These are phyloP conservation scores for Pestalotiopsis sp. DNA, from an alignment of 2,329 filamentous ascomycete genomes.

Conservation along the genomic window DNA sequence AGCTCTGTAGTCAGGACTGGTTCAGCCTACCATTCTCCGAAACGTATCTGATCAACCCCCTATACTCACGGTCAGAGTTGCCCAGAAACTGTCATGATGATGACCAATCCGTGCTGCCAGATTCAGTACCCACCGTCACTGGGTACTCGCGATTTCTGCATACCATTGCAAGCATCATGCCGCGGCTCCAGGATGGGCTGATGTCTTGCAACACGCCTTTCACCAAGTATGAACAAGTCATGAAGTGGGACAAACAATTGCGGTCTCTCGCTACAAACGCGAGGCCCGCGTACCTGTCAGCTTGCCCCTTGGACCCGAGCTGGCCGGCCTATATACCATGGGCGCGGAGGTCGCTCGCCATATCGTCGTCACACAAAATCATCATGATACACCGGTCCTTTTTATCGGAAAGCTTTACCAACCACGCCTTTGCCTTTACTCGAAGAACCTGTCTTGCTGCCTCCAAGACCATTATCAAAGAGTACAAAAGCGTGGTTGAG, in stretches of 20 bases:
- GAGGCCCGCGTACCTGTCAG: conserved; percentile 27
- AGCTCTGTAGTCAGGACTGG: conserved; percentile 38
- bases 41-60: conserved; percentile 36
- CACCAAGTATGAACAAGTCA: conserved; percentile 36
- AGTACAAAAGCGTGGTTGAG: conserved; percentile 20
- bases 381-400: conserved; percentile 42
- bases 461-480: conserved; percentile 37
- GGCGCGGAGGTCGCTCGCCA: conserved; percentile 30
- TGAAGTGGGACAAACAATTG: conserved; percentile 33
- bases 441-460: conserved; percentile 37
- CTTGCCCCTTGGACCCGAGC: conserved; percentile 24
- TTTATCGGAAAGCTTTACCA: conserved; percentile 33
- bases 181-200: conserved; percentile 31
- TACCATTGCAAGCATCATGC: conserved; percentile 35
- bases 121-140: conserved; percentile 23
- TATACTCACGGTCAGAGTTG: conserved; percentile 31
- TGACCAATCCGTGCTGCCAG: conserved; percentile 20
- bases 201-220: conserved; percentile 30
- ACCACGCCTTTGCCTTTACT: conserved; percentile 28
- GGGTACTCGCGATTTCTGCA: conserved; percentile 30
- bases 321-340: conserved; percentile 30
- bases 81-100: conserved; percentile 37
- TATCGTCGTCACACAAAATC: conserved; percentile 38
- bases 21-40: conserved; percentile 38
- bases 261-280: conserved; percentile 32